A percentile compares a stretch with the other conserved stretches of the same genome.
These are phyloP conservation scores for Flaveria linearis DNA, from an alignment of 129 eudicot genomes.

Conservation along the genomic window DNA sequence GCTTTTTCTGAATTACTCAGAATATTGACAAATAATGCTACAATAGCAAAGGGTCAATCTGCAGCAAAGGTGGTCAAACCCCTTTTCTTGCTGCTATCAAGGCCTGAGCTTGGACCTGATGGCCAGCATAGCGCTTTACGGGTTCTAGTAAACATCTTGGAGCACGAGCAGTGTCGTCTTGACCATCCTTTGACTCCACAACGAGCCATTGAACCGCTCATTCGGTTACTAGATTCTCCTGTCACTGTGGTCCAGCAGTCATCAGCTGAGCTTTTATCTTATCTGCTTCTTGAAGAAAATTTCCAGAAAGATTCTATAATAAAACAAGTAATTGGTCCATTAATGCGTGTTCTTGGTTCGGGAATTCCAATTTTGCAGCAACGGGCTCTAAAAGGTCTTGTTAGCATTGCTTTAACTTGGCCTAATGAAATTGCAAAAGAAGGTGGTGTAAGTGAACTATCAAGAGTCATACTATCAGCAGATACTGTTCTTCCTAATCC, in stretches of 20 bases:
- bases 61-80: constrained; percentile 92
- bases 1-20: constrained; percentile 93
- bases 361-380: constrained; percentile 89
- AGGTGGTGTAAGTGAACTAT: constrained; percentile 91
- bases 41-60: constrained; percentile 83
- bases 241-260: constrained; percentile 81
- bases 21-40: constrained; percentile 86
- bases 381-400: constrained; percentile 82
- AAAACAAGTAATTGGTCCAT: constrained; percentile 87
- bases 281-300: constrained; percentile 74
- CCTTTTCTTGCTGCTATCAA: constrained; percentile 63
- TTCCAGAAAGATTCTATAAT: constrained; percentile 77
- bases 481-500: constrained; percentile 83
- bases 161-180: constrained; percentile 72
- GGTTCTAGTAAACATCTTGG: constrained; percentile 87
- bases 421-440: constrained; percentile 98
- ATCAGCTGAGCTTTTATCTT: constrained; percentile 91
- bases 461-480: constrained; percentile 79
- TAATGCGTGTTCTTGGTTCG: constrained; percentile 81
- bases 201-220: constrained; percentile 82
- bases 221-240: constrained; percentile 78
- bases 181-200: constrained; percentile 67
- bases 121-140: constrained; percentile 96
- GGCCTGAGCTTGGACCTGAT: constrained; percentile 83
- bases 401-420: constrained; percentile 71